Evolutionary conservation across 1,284 basidiomycete genomes (phyloP), one percentile per base, ranked within the genome.

Genomic region (Sanghuangporus weigelae): DNA sequence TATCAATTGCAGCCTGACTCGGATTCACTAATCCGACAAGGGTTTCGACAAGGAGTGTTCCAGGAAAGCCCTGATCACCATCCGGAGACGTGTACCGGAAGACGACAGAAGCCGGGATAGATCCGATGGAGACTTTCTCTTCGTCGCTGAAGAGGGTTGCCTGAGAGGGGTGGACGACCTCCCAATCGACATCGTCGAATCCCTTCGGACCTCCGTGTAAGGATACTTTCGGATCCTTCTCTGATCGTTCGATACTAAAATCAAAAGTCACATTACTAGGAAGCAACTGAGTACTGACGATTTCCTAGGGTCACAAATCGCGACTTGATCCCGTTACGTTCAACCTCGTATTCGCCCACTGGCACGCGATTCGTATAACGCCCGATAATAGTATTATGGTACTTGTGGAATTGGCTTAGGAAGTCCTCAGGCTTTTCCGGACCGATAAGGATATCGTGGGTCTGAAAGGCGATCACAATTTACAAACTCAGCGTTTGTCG

Each of bases 341-440:
- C 78, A 42, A 90, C 66, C 19, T 72, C 63, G 67, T 86, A 80
- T 4, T 76, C 78, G 39, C 83, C 82, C 19, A 81, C 83, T 2
- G 88, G 86, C 57, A 92, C 77, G 38, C 88, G 81, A 73, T 91
- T 91, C 44, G 86, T 78, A 68, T 89, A 90, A 67, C 87, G 78
- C 31, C 89, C 89, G 63, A 91, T 79, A 70, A 90, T 79, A 11
- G 85, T 84, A 74, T 90, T 90, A 54, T 81, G 84, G 74, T 90
- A 90, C 73, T 85, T 88, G 71, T 69, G 68, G 48, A 62, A 64
- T 26, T 84, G 79, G 11, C 71, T 75, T 50, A 77, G 71, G 72
- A 90, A 87, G 68, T 79, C 83, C 65, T 79, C 71, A 59, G 87
- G 83, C 38, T 78, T 74, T 75, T 89, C 86, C 36, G 89, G 88